Evolutionary conservation across 2,329 filamentous ascomycete genomes (phyloP).

Genomic region (Fusarium brachygibbosum): DNA sequence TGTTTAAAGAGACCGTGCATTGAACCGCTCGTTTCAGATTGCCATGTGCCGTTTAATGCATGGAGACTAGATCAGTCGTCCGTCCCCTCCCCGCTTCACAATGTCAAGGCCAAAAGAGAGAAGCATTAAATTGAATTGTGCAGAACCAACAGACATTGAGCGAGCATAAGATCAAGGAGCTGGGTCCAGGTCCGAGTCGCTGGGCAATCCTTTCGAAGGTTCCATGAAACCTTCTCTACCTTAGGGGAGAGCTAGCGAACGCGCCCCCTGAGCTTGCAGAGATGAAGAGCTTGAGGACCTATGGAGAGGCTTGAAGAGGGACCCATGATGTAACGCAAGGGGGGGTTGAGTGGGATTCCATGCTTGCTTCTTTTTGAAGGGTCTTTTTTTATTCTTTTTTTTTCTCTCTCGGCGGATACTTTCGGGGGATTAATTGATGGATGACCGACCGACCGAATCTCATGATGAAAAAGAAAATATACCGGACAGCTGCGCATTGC

Average conservation of each 20-base stretch:
- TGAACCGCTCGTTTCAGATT: slow-evolving; percentile 32
- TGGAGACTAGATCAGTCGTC: slow-evolving; percentile 18
- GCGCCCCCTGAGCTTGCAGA: slow-evolving; percentile 41
- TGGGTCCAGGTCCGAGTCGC: slow-evolving; percentile 14
- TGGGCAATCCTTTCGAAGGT: slow-evolving; percentile 39
- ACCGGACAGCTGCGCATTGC: slow-evolving; percentile 13
- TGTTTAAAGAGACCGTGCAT: slow-evolving; percentile 30
- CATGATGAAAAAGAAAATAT: slow-evolving; percentile 2
- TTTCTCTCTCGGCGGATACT: neutral
- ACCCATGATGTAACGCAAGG: slow-evolving; percentile 46
- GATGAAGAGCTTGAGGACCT: slow-evolving; percentile 30
- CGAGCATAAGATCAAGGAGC: slow-evolving; percentile 3
- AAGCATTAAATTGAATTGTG: slow-evolving; percentile 11
- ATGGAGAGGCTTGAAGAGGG: slow-evolving; percentile 16
- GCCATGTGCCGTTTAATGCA: slow-evolving; percentile 24
- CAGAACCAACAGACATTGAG: slow-evolving; percentile 13
- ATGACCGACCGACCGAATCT: neutral
- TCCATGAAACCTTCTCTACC: slow-evolving; percentile 48
- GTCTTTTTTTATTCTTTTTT: neutral
- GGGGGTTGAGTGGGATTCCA: neutral
- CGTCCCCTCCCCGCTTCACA: slow-evolving; percentile 7
- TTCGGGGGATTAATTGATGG: neutral
- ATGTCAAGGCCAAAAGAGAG: neutral
- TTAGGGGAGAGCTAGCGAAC: slow-evolving; percentile 26
- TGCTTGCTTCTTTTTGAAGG: slow-evolving; percentile 22